Conservation (phyloP, 1,284 basidiomycete species). For the Lentinula novae-zelandiae region DNA sequence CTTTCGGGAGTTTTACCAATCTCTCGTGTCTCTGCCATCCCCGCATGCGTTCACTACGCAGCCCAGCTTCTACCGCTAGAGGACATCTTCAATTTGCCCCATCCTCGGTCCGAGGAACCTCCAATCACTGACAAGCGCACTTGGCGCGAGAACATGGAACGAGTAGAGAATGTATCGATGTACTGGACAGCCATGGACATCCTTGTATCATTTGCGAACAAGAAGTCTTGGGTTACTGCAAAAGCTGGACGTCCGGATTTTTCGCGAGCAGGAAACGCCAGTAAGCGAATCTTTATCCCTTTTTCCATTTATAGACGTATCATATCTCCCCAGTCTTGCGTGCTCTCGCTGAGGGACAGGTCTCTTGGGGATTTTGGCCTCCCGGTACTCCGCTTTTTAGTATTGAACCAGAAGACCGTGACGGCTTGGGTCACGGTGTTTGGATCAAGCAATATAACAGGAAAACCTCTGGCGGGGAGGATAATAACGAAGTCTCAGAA, state of each 20-base stretch:
- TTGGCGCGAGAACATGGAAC: slow-evolving; percentile 53
- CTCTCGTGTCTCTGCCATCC: slow-evolving; percentile 72
- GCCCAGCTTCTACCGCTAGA: slow-evolving; percentile 77
- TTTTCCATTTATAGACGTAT: neutral
- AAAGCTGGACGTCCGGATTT: slow-evolving; percentile 86
- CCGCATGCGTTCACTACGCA: slow-evolving; percentile 41
- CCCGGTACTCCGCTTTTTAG: slow-evolving; percentile 37
- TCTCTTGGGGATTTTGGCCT: slow-evolving; percentile 86
- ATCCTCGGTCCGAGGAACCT: slow-evolving; percentile 39
- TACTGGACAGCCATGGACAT: slow-evolving; percentile 81
- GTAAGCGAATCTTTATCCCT: slow-evolving; percentile 44
- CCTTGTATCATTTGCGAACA: slow-evolving; percentile 70
- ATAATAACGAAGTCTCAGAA: slow-evolving; percentile 21
- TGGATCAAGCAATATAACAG: slow-evolving; percentile 45
- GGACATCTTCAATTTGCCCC: slow-evolving; percentile 55
- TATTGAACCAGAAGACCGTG: slow-evolving; percentile 22
- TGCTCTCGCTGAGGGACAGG: slow-evolving; percentile 70
- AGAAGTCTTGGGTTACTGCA: slow-evolving; percentile 84
- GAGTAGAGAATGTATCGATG: slow-evolving; percentile 21
- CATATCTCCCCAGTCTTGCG: slow-evolving; percentile 58
- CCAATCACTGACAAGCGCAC: slow-evolving; percentile 62
- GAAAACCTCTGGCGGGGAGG: slow-evolving; percentile 24
- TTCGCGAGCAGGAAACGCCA: slow-evolving; percentile 84
- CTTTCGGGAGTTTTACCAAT: slow-evolving; percentile 84
- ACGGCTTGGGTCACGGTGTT: slow-evolving; percentile 41